These are phyloP conservation scores for Laetiporus sulphureus DNA, from an alignment of 1,284 basidiomycete genomes.

Conservation along the genomic window DNA sequence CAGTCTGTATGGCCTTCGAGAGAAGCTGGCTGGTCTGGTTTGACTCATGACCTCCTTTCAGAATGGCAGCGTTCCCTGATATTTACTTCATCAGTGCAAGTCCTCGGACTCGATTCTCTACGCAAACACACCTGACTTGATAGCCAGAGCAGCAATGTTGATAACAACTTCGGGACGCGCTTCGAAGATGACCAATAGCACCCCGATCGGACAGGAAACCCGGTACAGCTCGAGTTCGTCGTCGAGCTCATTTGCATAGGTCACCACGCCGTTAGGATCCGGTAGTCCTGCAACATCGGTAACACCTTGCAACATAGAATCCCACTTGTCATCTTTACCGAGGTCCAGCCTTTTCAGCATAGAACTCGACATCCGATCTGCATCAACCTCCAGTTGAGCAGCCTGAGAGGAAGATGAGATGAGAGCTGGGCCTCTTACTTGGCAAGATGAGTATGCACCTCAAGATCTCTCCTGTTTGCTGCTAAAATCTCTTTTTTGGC, in stretches of 20 bases:
- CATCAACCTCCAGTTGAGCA: conserved; percentile 70
- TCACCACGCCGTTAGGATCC: conserved; percentile 83
- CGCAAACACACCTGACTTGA: conserved; percentile 85
- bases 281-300: conserved; percentile 81
- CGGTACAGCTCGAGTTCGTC: conserved; percentile 86
- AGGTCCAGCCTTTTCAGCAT: conserved; percentile 87
- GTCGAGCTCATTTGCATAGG: conserved; percentile 86
- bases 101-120: too few species aligned
- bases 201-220: conserved; percentile 95
- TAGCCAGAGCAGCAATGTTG: conserved; percentile 93
- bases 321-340: conserved; percentile 84
- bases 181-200: conserved; percentile 96
- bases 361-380: conserved; percentile 79
- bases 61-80: conserved; percentile 86
- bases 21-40: conserved; percentile 71
- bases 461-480: conserved; percentile 78
- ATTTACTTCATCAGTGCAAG: not conserved
- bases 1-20: conserved; percentile 74
- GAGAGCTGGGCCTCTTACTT: conserved; percentile 1
- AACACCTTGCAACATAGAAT: conserved; percentile 88
- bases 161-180: conserved; percentile 97
- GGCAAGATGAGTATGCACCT: conserved; percentile 36
- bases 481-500: conserved; percentile 64
- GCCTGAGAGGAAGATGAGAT: conserved; percentile 38
- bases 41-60: conserved; percentile 97